These are phyloP conservation scores for Suillus occidentalis DNA, from an alignment of 768 basidiomycete genomes.

Conservation along the genomic window DNA sequence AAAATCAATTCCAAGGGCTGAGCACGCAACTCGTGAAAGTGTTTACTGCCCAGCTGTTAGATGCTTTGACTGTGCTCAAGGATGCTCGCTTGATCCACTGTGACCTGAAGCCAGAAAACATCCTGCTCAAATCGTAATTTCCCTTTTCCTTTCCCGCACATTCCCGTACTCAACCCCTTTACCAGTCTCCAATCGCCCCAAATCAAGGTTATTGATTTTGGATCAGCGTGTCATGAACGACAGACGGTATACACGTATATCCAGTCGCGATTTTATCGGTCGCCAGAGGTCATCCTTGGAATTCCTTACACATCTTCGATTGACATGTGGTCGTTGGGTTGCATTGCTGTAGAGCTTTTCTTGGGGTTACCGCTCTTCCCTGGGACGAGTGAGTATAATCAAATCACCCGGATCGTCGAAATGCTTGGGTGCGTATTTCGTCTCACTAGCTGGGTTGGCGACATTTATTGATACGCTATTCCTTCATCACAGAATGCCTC, in stretches of 20 bases:
- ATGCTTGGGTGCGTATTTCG: slow-evolving; percentile 85
- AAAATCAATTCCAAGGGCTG: slow-evolving; percentile 98
- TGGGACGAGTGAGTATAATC: slow-evolving; percentile 99
- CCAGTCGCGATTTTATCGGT: slow-evolving; percentile 97
- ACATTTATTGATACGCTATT: neutral
- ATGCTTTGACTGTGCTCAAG: slow-evolving; percentile 89
- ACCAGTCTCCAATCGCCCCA: slow-evolving; percentile 90
- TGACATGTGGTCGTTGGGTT: slow-evolving; percentile 99
- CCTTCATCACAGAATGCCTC: slow-evolving; percentile 67
- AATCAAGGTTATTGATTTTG: slow-evolving; percentile 99
- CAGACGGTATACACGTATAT: slow-evolving; percentile 99
- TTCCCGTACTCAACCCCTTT: slow-evolving; percentile 5
- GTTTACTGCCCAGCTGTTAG: slow-evolving; percentile 93
- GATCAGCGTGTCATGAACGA: slow-evolving; percentile 96
- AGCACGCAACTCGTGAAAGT: slow-evolving; percentile 98
- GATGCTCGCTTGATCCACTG: slow-evolving; percentile 97
- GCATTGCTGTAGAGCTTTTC: slow-evolving; percentile 98
- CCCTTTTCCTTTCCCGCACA: neutral
- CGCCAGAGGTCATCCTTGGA: slow-evolving; percentile 94
- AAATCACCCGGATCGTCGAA: slow-evolving; percentile 93
- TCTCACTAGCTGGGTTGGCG: neutral
- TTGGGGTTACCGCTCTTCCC: slow-evolving; percentile 95
- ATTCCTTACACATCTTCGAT: slow-evolving; percentile 93
- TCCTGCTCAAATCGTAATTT: slow-evolving; percentile 87
- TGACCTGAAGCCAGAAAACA: slow-evolving; percentile 98